phyloP scores from a whole-genome alignment of 345 rosid genomes.

The Erodium maritimum region DNA sequence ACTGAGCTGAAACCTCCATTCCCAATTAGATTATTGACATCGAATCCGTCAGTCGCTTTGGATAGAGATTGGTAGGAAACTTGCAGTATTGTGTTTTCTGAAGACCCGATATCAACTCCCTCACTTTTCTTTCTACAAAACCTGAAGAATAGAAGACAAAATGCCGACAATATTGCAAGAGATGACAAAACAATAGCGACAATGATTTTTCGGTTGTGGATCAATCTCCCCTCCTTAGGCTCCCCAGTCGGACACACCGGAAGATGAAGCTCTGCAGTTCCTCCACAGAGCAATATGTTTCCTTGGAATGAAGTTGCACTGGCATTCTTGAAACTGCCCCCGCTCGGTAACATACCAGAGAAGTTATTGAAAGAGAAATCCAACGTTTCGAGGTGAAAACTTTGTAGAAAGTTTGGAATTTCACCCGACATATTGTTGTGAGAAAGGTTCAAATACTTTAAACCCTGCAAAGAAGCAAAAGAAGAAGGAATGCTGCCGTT shows the following conservation, averaged over 20 bases:
- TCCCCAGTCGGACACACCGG: slow-evolving; percentile 1
- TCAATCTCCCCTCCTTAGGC: not conserved
- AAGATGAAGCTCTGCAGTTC: not conserved
- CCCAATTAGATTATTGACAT: slow-evolving; percentile 5
- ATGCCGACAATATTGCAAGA: not conserved
- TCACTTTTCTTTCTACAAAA: not conserved
- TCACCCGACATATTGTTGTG: not conserved
- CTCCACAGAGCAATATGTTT: slow-evolving; percentile 11
- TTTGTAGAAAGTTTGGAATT: slow-evolving; percentile 7
- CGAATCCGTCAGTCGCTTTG: slow-evolving; percentile 12
- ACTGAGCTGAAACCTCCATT: slow-evolving; percentile 10
- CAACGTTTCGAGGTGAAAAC: slow-evolving; percentile 3
- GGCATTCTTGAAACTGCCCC: slow-evolving; percentile 11
- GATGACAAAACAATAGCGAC: not conserved
- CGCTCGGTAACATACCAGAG: slow-evolving; percentile 8
- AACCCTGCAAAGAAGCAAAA: slow-evolving; percentile 3
- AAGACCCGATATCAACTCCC: not conserved
- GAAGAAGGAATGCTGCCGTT: slow-evolving; percentile 1
- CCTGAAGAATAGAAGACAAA: not conserved
- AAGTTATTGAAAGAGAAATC: slow-evolving; percentile 17
- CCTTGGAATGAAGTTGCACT: slow-evolving; percentile 4
- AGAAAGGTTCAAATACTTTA: not conserved
- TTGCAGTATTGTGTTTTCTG: slow-evolving; percentile 2
- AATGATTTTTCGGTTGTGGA: not conserved
- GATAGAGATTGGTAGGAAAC: slow-evolving; percentile 6